These are phyloP conservation scores for Scolecobasidium constrictum DNA, from an alignment of 2,329 filamentous ascomycete genomes.

Conservation along the genomic window DNA sequence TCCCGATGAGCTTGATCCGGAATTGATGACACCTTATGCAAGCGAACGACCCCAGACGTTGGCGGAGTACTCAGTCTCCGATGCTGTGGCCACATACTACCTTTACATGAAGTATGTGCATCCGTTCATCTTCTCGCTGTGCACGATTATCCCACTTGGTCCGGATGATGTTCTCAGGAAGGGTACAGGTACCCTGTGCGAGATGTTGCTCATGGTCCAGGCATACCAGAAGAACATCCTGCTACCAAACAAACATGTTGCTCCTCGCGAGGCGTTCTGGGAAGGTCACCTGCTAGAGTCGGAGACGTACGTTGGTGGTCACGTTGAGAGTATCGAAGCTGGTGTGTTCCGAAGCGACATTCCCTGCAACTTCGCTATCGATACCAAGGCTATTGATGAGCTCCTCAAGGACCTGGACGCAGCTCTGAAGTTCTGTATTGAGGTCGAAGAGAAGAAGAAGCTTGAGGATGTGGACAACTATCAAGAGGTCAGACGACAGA, in stretches of 20 bases:
- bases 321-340: constrained; percentile 98
- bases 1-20: constrained; percentile 92
- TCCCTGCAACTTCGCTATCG: constrained; percentile 86
- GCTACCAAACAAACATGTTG: constrained; percentile 89
- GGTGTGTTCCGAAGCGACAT: constrained; percentile 96
- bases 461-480: constrained; percentile 41
- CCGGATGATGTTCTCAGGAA: constrained; percentile 90
- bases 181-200: constrained; percentile 95
- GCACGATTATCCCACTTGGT: constrained; percentile 87
- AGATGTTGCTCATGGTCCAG: constrained; percentile 99
- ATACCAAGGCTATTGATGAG: constrained; percentile 80
- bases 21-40: constrained; percentile 88
- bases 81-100: constrained; percentile 97
- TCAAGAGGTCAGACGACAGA: constrained; percentile 64
- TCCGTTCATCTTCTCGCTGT: constrained; percentile 97
- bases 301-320: constrained; percentile 94
- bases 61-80: constrained; percentile 96
- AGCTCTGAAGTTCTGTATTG: constrained; percentile 70
- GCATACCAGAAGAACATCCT: constrained; percentile 88
- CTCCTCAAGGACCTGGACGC: constrained; percentile 76
- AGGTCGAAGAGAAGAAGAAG: constrained; percentile 41
- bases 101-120: constrained; percentile 99
- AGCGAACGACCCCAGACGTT: constrained; percentile 84
- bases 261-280: constrained; percentile 88
- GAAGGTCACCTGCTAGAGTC: constrained; percentile 93